Conservation (phyloP, 2,329 filamentous ascomycete species). For the Mycosphaerella sp. region DNA sequence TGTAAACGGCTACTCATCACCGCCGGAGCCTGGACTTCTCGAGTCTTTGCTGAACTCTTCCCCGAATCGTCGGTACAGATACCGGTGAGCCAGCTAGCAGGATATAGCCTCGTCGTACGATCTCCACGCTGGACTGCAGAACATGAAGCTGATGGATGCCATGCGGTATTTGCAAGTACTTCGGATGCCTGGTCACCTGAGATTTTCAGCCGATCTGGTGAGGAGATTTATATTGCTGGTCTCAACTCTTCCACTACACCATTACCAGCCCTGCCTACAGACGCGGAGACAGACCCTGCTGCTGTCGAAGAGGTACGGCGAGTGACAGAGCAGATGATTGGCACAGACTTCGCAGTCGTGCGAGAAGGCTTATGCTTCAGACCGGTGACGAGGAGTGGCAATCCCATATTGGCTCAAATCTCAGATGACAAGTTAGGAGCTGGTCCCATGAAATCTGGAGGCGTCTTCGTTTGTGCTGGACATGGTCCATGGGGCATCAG, state of each 20-base stretch:
- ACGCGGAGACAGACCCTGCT: slow-evolving; percentile 42
- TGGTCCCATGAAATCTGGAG: slow-evolving; percentile 48
- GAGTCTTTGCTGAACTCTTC: slow-evolving; percentile 61
- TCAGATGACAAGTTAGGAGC: slow-evolving; percentile 51
- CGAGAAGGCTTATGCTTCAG: slow-evolving; percentile 66
- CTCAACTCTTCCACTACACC: slow-evolving; percentile 57
- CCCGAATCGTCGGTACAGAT: slow-evolving; percentile 48
- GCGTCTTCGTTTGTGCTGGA: slow-evolving; percentile 73
- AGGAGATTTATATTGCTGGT: slow-evolving; percentile 67
- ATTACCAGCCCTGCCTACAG: slow-evolving; percentile 52
- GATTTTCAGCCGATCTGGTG: slow-evolving; percentile 59
- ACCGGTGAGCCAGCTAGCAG: slow-evolving; percentile 57
- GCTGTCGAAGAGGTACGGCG: slow-evolving; percentile 47
- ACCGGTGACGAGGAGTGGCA: slow-evolving; percentile 58
- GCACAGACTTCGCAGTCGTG: slow-evolving; percentile 53
- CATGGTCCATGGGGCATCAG: slow-evolving; percentile 99
- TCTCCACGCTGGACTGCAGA: slow-evolving; percentile 49
- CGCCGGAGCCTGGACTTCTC: slow-evolving; percentile 64
- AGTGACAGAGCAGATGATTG: slow-evolving; percentile 47
- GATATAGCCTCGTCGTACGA: slow-evolving; percentile 63
- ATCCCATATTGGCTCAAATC: slow-evolving; percentile 57
- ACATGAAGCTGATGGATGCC: slow-evolving; percentile 47
- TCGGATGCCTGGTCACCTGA: slow-evolving; percentile 59
- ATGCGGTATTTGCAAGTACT: slow-evolving; percentile 62
- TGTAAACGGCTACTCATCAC: slow-evolving; percentile 61